phyloP scores from a whole-genome alignment of 352 stramenopile species.

The Aphanomyces euteiches region DNA sequence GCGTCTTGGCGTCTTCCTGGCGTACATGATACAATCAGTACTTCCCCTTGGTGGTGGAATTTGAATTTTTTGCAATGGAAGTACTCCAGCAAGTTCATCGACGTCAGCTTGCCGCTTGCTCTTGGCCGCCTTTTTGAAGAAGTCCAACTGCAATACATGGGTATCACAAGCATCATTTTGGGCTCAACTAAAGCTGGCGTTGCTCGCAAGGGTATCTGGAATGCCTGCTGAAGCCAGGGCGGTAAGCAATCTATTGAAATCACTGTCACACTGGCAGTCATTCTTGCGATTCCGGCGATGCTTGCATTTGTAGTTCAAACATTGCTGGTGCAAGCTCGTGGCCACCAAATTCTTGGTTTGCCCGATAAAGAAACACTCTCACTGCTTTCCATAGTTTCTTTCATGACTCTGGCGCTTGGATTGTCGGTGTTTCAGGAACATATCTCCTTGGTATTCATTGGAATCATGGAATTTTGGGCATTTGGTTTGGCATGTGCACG shows the following conservation, averaged over 20 bases:
- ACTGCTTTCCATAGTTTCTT: not conserved
- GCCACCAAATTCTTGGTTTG: constrained; percentile 36
- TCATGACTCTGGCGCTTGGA: constrained; percentile 58
- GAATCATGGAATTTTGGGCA: constrained; percentile 53
- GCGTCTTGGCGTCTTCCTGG: not conserved
- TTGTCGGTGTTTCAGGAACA: constrained; percentile 61
- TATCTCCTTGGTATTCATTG: constrained; percentile 39
- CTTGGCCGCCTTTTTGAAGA: constrained; percentile 3
- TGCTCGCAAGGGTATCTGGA: constrained; percentile 27
- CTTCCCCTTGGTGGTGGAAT: not conserved
- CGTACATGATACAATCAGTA: not conserved
- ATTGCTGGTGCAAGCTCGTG: constrained; percentile 59
- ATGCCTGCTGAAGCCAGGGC: constrained; percentile 42
- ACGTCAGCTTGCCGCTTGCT: not conserved
- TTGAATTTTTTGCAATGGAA: not conserved
- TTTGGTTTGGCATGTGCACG: constrained; percentile 67
- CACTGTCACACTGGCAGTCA: constrained; percentile 41
- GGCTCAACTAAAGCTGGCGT: not conserved
- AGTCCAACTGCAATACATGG: not conserved
- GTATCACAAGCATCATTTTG: not conserved
- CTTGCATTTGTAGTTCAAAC: constrained; percentile 46
- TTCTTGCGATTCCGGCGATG: constrained; percentile 36
- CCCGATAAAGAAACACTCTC: constrained; percentile 21
- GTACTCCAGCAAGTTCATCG: not conserved
- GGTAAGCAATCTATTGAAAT: constrained; percentile 53